Percentiles rank a stretch among this genome's conserved stretches.
These are phyloP conservation scores for Aquilaria malaccensis DNA, from an alignment of 345 rosid genomes.

Conservation along the genomic window DNA sequence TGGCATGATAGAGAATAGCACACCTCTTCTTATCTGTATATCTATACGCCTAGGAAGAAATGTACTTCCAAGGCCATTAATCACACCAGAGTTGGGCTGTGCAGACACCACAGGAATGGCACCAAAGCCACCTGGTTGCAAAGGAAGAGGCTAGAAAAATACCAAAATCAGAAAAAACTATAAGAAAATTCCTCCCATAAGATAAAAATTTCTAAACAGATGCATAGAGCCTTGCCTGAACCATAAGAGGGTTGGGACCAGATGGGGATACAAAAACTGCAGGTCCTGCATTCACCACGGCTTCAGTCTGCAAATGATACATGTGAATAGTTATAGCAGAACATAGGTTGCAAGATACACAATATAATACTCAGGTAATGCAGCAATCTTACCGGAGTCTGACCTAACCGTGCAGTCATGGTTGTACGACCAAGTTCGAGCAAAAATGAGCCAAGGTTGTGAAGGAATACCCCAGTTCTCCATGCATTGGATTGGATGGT, in stretches of 20 bases:
- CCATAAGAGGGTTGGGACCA: conserved; percentile 80
- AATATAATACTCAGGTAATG: not conserved
- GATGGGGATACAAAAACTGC: conserved; percentile 61
- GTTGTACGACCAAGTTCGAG: conserved; percentile 80
- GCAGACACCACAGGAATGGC: conserved; percentile 38
- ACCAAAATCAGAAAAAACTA: conserved; percentile 18
- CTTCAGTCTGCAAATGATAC: conserved; percentile 51
- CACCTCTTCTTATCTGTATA: conserved; percentile 78
- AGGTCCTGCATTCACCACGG: conserved; percentile 76
- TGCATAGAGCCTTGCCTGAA: conserved; percentile 42
- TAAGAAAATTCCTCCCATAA: not conserved
- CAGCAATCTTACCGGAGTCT: conserved; percentile 44
- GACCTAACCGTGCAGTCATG: conserved; percentile 69
- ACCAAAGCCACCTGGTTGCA: conserved; percentile 57
- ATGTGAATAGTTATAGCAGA: conserved; percentile 2
- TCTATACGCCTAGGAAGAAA: conserved; percentile 68
- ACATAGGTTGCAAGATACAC: not conserved
- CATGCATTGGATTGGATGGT: conserved; percentile 34
- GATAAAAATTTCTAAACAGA: conserved; percentile 1
- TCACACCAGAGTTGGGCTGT: conserved; percentile 44
- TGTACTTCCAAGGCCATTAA: conserved; percentile 40
- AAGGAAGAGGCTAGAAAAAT: conserved; percentile 54
- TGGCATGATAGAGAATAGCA: conserved; percentile 1
- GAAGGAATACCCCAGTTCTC: conserved; percentile 45
- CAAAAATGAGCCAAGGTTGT: conserved; percentile 59